Conservation (phyloP, 176 grass and related monocot species). For the Tuctoria greenei region DNA sequence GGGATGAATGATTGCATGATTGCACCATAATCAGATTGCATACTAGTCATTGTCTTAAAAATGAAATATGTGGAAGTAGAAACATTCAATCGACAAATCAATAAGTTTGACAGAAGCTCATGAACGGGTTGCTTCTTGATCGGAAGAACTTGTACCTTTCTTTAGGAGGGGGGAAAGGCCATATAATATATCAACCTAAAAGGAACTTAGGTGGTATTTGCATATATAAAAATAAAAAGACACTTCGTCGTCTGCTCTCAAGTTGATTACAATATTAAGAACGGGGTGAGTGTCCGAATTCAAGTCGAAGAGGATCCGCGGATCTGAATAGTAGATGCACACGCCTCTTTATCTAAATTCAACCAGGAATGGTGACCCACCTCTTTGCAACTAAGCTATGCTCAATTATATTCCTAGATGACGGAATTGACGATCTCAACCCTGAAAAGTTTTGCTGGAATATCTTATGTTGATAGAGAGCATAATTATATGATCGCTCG, state of each 20-base stretch:
- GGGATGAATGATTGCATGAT: too few species aligned
- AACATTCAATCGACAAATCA: neutral
- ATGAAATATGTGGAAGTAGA: too few species aligned
- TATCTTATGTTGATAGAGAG: neutral
- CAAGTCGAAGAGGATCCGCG: neutral
- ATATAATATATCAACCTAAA: neutral
- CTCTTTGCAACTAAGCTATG: neutral
- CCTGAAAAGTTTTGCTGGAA: conserved; percentile 23
- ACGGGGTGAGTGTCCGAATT: neutral
- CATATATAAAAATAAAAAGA: too few species aligned
- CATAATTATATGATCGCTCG: conserved; percentile 4
- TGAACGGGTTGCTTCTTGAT: neutral
- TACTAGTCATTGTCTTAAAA: too few species aligned
- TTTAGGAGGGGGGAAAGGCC: neutral
- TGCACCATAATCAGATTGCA: too few species aligned
- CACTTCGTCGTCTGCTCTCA: too few species aligned
- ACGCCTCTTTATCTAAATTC: neutral
- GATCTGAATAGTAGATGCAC: neutral
- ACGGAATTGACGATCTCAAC: neutral
- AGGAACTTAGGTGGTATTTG: too few species aligned
- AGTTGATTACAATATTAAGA: too few species aligned
- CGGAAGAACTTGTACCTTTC: neutral
- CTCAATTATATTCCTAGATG: neutral
- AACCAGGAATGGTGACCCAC: neutral
- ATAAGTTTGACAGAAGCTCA: neutral